Percentiles rank a stretch among this genome's conserved stretches.
These are phyloP conservation scores for Trichoderma sp. DNA, from an alignment of 2,329 filamentous ascomycete species.

Conservation along the genomic window DNA sequence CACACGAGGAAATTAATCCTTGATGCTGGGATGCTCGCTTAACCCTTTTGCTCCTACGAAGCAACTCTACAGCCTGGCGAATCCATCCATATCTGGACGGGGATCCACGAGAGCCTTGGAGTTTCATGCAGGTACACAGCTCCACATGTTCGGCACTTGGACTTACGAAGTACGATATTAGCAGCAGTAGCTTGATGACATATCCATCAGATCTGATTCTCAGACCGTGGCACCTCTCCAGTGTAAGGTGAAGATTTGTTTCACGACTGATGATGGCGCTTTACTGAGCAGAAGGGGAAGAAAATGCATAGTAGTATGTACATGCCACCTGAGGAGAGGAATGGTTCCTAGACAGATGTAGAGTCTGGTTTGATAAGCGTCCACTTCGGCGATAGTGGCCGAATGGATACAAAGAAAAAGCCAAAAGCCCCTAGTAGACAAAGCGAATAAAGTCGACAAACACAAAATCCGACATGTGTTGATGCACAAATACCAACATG, in stretches of 20 bases:
- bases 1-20: neutral
- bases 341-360: neutral
- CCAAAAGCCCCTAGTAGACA: neutral
- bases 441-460: neutral
- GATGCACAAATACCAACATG: neutral
- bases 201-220: neutral
- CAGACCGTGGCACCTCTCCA: neutral
- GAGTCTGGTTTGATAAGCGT: neutral
- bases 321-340: neutral
- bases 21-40: neutral
- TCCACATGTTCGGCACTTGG: neutral
- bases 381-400: neutral
- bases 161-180: neutral
- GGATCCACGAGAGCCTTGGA: neutral
- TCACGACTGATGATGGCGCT: neutral
- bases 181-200: neutral
- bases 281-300: neutral
- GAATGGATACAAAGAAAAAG: neutral
- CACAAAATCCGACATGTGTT: neutral
- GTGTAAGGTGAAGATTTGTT: neutral
- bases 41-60: neutral
- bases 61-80: neutral
- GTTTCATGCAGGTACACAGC: slow-evolving; percentile 5
- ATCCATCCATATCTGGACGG: neutral
- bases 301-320: neutral